phyloP scores from a whole-genome alignment of 2,329 filamentous ascomycete genomes.

The Rhynchosporium secalis region DNA sequence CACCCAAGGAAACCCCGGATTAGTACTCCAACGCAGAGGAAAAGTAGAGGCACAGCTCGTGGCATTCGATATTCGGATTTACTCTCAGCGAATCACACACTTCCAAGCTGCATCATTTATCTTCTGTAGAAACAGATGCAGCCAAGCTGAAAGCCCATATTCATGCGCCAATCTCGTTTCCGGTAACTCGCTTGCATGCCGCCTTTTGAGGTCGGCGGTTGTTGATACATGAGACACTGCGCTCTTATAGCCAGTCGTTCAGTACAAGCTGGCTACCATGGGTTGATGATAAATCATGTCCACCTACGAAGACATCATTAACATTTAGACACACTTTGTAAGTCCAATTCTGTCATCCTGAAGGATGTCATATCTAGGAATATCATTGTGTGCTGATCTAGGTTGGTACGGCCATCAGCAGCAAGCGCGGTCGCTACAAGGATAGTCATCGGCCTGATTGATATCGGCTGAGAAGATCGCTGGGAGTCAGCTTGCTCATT shows the following conservation, averaged over 20 bases:
- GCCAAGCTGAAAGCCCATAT: constrained; percentile 13
- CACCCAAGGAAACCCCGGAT: constrained; percentile 13
- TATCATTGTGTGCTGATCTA: too few species aligned
- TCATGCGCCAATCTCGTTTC: constrained; percentile 9
- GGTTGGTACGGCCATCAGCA: too few species aligned
- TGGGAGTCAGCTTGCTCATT: too few species aligned
- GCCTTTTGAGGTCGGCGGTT: background rate
- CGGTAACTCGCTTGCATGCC: constrained; percentile 1
- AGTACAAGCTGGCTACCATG: background rate
- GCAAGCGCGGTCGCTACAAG: too few species aligned
- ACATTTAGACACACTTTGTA: too few species aligned
- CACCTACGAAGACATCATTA: too few species aligned
- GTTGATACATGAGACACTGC: constrained; percentile 24
- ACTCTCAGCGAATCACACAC: background rate
- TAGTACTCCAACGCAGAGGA: background rate
- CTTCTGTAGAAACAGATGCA: constrained; percentile 12
- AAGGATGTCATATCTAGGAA: too few species aligned
- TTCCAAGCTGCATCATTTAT: background rate
- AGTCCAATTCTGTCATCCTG: too few species aligned
- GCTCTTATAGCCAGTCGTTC: constrained; percentile 24
- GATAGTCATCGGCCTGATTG: too few species aligned
- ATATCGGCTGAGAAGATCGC: too few species aligned
- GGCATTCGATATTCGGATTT: background rate
- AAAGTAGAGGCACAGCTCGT: background rate
- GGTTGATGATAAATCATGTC: too few species aligned